phyloP scores from a whole-genome alignment of 1,284 basidiomycete species.

The Cryptococcus jaspeensis region DNA sequence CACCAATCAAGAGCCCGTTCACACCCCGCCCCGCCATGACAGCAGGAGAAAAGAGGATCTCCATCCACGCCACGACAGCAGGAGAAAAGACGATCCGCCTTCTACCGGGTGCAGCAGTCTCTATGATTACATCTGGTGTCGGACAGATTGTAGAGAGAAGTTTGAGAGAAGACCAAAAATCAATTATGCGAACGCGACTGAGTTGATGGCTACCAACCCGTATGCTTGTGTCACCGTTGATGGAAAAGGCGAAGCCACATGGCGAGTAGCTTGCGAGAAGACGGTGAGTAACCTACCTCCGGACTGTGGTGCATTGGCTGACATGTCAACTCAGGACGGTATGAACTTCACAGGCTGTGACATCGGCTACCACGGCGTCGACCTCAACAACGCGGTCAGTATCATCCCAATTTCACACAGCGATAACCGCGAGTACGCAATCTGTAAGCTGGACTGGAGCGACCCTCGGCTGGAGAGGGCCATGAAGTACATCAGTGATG shows the following conservation, averaged over 20 bases:
- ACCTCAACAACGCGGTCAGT: not conserved
- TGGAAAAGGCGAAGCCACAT: not conserved
- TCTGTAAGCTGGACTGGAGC: not conserved
- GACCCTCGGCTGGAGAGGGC: too few relatives aligned
- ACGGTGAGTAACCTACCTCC: not conserved
- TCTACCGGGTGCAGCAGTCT: too few relatives aligned
- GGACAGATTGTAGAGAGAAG: not conserved
- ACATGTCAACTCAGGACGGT: not conserved
- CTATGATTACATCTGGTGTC: too few relatives aligned
- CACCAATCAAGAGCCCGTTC: too few relatives aligned
- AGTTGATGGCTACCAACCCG: not conserved
- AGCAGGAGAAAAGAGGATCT: too few relatives aligned
- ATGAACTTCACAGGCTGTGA: not conserved
- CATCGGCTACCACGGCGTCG: not conserved
- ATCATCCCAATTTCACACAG: not conserved
- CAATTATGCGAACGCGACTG: not conserved
- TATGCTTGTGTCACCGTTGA: not conserved
- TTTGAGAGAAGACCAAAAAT: not conserved
- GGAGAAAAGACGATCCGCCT: too few relatives aligned
- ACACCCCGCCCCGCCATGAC: too few relatives aligned
- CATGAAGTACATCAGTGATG: not conserved
- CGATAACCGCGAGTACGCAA: not conserved
- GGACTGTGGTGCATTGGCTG: not conserved
- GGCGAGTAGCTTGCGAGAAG: not conserved
- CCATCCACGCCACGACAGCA: too few relatives aligned